A percentile compares a stretch with the other conserved stretches of the same genome.
Conservation (phyloP, 2,329 filamentous ascomycete species). For the Fusarium sp. region DNA sequence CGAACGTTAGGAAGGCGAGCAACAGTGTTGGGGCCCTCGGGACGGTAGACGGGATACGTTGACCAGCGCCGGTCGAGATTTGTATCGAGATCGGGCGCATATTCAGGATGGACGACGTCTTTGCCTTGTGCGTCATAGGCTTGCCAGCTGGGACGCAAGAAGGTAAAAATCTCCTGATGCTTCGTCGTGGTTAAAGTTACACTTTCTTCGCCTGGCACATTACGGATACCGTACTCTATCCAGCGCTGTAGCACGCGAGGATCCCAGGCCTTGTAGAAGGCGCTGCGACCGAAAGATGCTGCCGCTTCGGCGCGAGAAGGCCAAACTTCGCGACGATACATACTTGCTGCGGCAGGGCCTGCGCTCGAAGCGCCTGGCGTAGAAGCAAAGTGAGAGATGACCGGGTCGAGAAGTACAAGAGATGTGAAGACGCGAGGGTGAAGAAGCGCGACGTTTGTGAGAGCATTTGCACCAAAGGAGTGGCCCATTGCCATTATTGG, state of each 20-base stretch:
- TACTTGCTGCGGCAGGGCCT: conserved; percentile 70
- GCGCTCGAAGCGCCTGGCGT: conserved; percentile 51
- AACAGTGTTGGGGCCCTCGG: conserved; percentile 70
- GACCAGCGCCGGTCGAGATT: conserved; percentile 52
- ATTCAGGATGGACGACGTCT: conserved; percentile 54
- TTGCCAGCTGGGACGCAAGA: conserved; percentile 70
- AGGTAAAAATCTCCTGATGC: conserved; percentile 83
- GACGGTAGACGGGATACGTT: conserved; percentile 72
- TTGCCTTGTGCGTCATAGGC: conserved; percentile 55
- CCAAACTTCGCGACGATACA: conserved; percentile 83
- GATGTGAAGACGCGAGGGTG: conserved; percentile 84
- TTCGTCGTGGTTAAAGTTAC: conserved; percentile 85
- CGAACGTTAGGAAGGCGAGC: conserved; percentile 69
- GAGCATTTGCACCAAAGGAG: conserved; percentile 84
- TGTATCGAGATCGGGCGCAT: conserved; percentile 61
- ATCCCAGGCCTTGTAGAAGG: conserved; percentile 87
- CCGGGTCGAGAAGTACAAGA: conserved; percentile 85
- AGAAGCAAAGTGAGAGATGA: conserved; percentile 68
- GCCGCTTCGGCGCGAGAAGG: conserved; percentile 77
- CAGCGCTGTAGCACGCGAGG: conserved; percentile 74
- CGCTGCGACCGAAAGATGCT: conserved; percentile 70
- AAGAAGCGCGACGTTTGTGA: conserved; percentile 77
- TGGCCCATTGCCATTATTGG: conserved; percentile 89
- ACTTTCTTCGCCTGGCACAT: conserved; percentile 59
- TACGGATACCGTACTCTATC: conserved; percentile 78